Conservation (phyloP, 2,329 filamentous ascomycete genomes). For the Botrytis byssoidea region DNA sequence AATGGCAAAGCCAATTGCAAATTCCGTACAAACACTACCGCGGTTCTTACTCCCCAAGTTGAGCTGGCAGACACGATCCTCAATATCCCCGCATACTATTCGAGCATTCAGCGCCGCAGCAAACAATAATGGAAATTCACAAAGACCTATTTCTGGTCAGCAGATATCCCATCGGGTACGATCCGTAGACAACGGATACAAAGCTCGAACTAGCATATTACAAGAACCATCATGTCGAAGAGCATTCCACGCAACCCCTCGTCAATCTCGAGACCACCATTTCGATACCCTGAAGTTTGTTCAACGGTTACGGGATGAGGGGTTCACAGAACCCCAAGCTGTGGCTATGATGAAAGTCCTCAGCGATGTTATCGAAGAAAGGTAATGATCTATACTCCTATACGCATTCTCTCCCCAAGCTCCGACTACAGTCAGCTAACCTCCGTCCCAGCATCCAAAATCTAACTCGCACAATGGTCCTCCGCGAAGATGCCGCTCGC, state of each 20-base stretch:
- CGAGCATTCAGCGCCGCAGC: constrained; percentile 32
- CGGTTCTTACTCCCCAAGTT: constrained; percentile 38
- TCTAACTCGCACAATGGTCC: constrained; percentile 94
- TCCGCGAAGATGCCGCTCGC: constrained; percentile 87
- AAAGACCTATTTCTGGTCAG: background rate
- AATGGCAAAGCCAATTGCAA: constrained; percentile 35
- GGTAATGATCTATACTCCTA: constrained; percentile 45
- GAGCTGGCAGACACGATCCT: constrained; percentile 36
- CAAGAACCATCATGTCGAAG: constrained; percentile 33
- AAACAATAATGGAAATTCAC: constrained; percentile 23
- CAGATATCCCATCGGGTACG: background rate
- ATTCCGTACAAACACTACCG: constrained; percentile 31
- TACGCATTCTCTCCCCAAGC: background rate
- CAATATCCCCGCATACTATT: constrained; percentile 24
- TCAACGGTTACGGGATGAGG: constrained; percentile 81
- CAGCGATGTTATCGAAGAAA: constrained; percentile 96
- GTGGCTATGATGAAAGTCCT: constrained; percentile 98
- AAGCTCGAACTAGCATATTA: constrained; percentile 23
- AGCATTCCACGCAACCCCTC: constrained; percentile 67
- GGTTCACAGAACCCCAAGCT: constrained; percentile 92
- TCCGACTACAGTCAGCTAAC: constrained; percentile 13
- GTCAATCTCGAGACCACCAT: constrained; percentile 74
- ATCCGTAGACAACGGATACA: background rate
- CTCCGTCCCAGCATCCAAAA: constrained; percentile 74
- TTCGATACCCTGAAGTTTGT: constrained; percentile 99